These are phyloP conservation scores for Myriosclerotinia curreyana DNA, from an alignment of 2,329 filamentous ascomycete genomes.

Conservation along the genomic window DNA sequence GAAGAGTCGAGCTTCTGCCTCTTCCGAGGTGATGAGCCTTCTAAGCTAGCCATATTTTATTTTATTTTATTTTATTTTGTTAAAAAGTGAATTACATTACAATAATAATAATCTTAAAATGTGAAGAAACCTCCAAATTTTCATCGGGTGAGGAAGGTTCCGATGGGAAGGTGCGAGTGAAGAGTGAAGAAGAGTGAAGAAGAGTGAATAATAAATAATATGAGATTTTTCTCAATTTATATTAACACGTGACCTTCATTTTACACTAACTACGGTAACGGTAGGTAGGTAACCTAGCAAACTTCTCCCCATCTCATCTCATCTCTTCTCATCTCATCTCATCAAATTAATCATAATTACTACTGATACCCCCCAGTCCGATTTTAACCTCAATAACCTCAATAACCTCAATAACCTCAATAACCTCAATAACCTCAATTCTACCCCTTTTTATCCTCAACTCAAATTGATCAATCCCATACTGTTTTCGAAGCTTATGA, in stretches of 20 bases:
- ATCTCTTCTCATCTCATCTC: too few relatives aligned
- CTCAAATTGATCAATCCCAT: neutral
- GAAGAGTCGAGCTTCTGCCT: constrained; percentile 26
- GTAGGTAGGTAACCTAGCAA: too few relatives aligned
- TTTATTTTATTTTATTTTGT: too few relatives aligned
- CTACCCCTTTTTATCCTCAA: neutral
- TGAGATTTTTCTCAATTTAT: constrained; percentile 6
- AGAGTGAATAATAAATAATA: too few relatives aligned
- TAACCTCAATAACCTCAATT: too few relatives aligned
- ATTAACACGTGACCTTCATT: neutral
- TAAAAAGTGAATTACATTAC: too few relatives aligned
- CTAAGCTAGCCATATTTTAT: constrained; percentile 28
- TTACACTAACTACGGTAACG: constrained; percentile 12
- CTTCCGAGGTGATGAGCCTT: constrained; percentile 28
- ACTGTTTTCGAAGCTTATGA: neutral
- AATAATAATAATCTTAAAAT: too few relatives aligned
- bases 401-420: too few relatives aligned
- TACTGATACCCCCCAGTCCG: too few relatives aligned
- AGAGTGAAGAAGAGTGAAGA: too few relatives aligned
- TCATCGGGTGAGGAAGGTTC: neutral
- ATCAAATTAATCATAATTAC: neutral
- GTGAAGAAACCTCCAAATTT: constrained; percentile 10
- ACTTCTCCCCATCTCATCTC: too few relatives aligned
- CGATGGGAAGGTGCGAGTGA: constrained; percentile 13
- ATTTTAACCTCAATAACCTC: neutral